Base-by-base conservation (phyloP, 2,329 filamentous ascomycete genomes). In the Tolypocladium capitatum region DNA sequence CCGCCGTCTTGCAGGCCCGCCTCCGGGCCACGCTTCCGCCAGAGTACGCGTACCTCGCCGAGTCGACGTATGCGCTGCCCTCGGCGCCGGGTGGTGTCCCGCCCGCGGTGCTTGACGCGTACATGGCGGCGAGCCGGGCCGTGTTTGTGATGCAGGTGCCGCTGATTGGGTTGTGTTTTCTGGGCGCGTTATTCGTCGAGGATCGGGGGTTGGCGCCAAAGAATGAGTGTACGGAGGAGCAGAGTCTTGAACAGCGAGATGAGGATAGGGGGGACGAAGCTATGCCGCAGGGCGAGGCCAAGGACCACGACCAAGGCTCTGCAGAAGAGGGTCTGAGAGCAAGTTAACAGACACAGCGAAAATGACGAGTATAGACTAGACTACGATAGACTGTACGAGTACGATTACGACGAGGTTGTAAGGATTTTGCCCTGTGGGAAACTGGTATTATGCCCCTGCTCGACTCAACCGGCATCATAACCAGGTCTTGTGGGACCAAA, bases 141-240 rank as follows among this genome's bases (percentile, higher is more conserved):
- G 76, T 81, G 0, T 82, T 81, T 51, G 71, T 75, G 24, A 58
- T 79, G 35, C 76, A 76, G 56, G 68, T 75, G 0, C 76, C 77
- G 0, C 52, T 80, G 2, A 43, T 48, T 13, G 49, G 49, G 7
- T 10, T 51, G 2, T 46, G 46, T 30, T 48, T 48, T 5, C 27
- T 48, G 13, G 43, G 43, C 2, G 31, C 49, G 1, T 4, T 73
- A 0, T 67, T 80, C 11, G 67, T 82, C 48, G 72, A 68, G 46
- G 71, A 78, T 48, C 63, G 63, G 31, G 75, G 75, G 0, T 52
- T 80, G 44, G 64, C 64, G 49, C 60, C 50, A 1, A 49, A 35
- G 5, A 45, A 51, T 13, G 49, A 51, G 5, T 16, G 9, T 5
- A 13, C 4, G 16, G 31, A 16, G 11, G 43, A 34, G 16, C 21